Evolutionary conservation across 352 stramenopile genomes (phyloP).

Genomic region (Phytophthora palmivora): DNA sequence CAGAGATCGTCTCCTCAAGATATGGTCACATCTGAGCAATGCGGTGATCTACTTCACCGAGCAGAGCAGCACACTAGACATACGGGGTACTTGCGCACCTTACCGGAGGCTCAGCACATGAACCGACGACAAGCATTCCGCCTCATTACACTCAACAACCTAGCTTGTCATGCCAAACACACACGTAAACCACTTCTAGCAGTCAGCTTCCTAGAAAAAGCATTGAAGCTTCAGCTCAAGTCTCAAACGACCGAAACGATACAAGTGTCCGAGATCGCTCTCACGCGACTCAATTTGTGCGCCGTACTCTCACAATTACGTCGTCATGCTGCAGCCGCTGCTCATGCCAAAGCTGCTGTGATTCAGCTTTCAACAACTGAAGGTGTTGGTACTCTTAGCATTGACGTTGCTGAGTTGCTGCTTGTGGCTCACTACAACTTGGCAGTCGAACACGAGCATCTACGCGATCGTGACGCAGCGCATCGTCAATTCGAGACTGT

Average conservation of each 20-base stretch:
- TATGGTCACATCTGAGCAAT: slow-evolving; percentile 17
- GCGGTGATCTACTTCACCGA: slow-evolving; percentile 37
- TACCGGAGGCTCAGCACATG: slow-evolving; percentile 25
- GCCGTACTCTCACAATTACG: slow-evolving; percentile 65
- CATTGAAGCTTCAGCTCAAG: slow-evolving; percentile 57
- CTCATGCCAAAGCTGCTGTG: slow-evolving; percentile 57
- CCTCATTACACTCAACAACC: slow-evolving; percentile 71
- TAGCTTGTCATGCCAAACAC: slow-evolving; percentile 66
- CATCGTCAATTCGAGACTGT: slow-evolving; percentile 32
- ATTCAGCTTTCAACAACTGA: slow-evolving; percentile 30
- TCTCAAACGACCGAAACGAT: slow-evolving; percentile 9
- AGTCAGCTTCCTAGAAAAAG: slow-evolving; percentile 54
- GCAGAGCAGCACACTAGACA: slow-evolving; percentile 67
- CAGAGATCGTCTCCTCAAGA: slow-evolving; percentile 21
- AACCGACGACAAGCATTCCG: slow-evolving; percentile 45
- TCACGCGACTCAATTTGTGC: slow-evolving; percentile 70
- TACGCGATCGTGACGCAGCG: slow-evolving; percentile 34
- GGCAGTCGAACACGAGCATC: slow-evolving; percentile 65
- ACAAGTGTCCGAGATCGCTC: slow-evolving; percentile 38
- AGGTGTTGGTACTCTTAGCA: background rate
- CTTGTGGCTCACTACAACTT: slow-evolving; percentile 68
- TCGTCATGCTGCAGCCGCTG: slow-evolving; percentile 48
- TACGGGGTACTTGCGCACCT: slow-evolving; percentile 45
- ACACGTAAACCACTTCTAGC: slow-evolving; percentile 46
- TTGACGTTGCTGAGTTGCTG: slow-evolving; percentile 36